Percentiles rank a stretch among this genome's conserved stretches.
These are phyloP conservation scores for Saccharomycopsis javanensis DNA, from an alignment of 805 yeast species.

Conservation along the genomic window DNA sequence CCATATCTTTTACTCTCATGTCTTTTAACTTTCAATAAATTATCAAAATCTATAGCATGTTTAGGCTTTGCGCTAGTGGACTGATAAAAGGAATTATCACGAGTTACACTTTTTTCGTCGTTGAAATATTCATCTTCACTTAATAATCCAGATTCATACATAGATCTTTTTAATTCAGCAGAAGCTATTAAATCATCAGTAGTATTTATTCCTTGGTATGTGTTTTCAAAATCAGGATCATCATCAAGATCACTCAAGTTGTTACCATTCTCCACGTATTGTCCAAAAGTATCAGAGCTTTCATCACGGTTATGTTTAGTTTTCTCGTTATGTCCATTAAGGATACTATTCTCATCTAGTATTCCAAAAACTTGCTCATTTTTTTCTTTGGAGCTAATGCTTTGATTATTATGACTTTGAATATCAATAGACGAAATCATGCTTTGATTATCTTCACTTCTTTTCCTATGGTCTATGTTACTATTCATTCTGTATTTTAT, in stretches of 20 bases:
- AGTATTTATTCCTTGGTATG: neutral
- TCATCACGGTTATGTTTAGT: neutral
- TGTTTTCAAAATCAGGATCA: neutral
- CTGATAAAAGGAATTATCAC: slow-evolving; percentile 5
- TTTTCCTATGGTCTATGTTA: neutral
- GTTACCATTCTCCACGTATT: slow-evolving; percentile 5
- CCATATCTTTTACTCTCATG: neutral
- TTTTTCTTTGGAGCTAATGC: slow-evolving; percentile 1
- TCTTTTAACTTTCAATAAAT: slow-evolving; percentile 5
- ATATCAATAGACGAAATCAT: slow-evolving; percentile 9
- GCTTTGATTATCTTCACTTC: slow-evolving; percentile 1
- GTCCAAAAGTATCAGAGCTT: neutral
- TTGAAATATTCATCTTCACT: slow-evolving; percentile 12
- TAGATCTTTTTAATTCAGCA: slow-evolving; percentile 10
- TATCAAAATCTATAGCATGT: slow-evolving; percentile 1
- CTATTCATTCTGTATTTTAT: neutral
- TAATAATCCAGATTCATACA: slow-evolving; percentile 10
- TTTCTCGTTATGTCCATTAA: slow-evolving; percentile 3
- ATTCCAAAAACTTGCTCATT: slow-evolving; percentile 3
- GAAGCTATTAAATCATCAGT: slow-evolving; percentile 7
- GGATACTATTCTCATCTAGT: slow-evolving; percentile 8
- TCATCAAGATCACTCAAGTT: slow-evolving; percentile 1
- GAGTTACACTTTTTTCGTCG: slow-evolving; percentile 4
- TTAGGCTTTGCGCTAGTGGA: neutral
- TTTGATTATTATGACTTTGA: slow-evolving; percentile 11